These are phyloP conservation scores for Deinandra increscens DNA, from an alignment of 129 eudicot species.

Conservation along the genomic window DNA sequence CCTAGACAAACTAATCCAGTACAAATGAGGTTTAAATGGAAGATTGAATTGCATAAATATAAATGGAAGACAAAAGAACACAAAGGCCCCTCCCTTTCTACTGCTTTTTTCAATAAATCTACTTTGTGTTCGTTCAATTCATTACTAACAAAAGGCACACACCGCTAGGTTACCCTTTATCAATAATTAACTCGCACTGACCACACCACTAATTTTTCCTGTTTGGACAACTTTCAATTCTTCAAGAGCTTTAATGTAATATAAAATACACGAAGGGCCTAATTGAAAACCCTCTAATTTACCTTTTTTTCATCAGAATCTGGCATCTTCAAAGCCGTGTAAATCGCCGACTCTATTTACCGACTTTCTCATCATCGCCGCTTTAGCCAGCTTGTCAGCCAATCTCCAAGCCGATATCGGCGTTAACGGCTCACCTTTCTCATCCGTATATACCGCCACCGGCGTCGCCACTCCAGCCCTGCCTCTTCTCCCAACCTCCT, in stretches of 20 bases:
- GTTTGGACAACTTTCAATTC: slow-evolving; percentile 3
- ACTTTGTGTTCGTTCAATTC: slow-evolving; percentile 26
- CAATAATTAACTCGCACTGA: slow-evolving; percentile 16
- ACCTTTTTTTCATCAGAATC: slow-evolving; percentile 50
- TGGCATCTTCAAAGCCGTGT: slow-evolving; percentile 96
- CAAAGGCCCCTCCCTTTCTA: slow-evolving; percentile 10
- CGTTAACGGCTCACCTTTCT: slow-evolving; percentile 87
- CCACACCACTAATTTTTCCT: slow-evolving; percentile 28
- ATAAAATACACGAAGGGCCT: slow-evolving; percentile 7
- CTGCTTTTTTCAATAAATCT: slow-evolving; percentile 17
- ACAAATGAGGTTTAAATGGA: neutral
- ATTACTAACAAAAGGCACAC: slow-evolving; percentile 38
- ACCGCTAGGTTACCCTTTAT: slow-evolving; percentile 58
- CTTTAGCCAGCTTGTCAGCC: slow-evolving; percentile 91
- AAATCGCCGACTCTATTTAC: slow-evolving; percentile 85
- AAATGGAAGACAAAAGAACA: slow-evolving; percentile 16
- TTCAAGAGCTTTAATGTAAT: slow-evolving; percentile 14
- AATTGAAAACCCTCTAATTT: neutral
- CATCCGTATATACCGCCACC: slow-evolving; percentile 37
- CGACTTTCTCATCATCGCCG: slow-evolving; percentile 85
- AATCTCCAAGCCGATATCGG: slow-evolving; percentile 98
- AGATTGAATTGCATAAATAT: neutral
- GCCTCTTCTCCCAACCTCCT: neutral
- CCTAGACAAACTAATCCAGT: neutral
- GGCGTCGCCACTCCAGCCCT: neutral